phyloP scores from a whole-genome alignment of 2,329 filamentous ascomycete species.

The Neodidymelliopsis sp. region DNA sequence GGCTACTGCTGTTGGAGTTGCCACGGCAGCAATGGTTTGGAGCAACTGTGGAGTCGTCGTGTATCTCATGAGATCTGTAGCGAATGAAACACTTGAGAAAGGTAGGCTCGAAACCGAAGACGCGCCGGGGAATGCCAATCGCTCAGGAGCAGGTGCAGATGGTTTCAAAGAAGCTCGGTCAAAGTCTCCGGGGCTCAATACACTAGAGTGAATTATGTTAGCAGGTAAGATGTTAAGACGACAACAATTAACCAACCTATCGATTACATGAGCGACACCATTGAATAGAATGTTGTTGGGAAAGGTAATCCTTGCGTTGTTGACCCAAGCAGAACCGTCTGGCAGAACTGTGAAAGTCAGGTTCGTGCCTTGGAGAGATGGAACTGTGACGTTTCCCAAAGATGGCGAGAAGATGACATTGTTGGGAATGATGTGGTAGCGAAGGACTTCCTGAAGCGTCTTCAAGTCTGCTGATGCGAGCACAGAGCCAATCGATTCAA shows the following conservation, averaged over 20 bases:
- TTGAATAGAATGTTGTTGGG: constrained; percentile 37
- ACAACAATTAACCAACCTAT: constrained; percentile 21
- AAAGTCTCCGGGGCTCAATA: constrained; percentile 25
- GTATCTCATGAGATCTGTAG: constrained; percentile 32
- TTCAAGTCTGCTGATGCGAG: constrained; percentile 25
- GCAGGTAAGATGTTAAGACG: neutral
- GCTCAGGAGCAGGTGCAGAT: constrained; percentile 23
- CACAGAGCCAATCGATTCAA: constrained; percentile 62
- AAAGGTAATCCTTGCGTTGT: constrained; percentile 33
- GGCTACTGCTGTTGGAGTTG: constrained; percentile 12
- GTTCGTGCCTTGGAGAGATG: constrained; percentile 29
- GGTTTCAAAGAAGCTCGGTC: constrained; percentile 29
- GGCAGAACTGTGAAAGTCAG: constrained; percentile 34
- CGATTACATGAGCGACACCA: constrained; percentile 37
- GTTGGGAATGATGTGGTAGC: constrained; percentile 37
- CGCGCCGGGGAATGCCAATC: constrained; percentile 33
- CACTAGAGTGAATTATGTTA: constrained; percentile 15
- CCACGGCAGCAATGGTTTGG: constrained; percentile 33
- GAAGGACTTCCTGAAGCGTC: constrained; percentile 34
- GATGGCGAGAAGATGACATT: constrained; percentile 37
- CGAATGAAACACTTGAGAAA: constrained; percentile 24
- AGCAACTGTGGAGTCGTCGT: constrained; percentile 35
- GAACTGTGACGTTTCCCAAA: constrained; percentile 35
- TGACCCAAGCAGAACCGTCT: constrained; percentile 35
- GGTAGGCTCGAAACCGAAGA: constrained; percentile 25